A percentile compares a stretch with the other conserved stretches of the same genome.
Conservation (phyloP, 345 rosid genomes). For the Geranium rotundifolium region DNA sequence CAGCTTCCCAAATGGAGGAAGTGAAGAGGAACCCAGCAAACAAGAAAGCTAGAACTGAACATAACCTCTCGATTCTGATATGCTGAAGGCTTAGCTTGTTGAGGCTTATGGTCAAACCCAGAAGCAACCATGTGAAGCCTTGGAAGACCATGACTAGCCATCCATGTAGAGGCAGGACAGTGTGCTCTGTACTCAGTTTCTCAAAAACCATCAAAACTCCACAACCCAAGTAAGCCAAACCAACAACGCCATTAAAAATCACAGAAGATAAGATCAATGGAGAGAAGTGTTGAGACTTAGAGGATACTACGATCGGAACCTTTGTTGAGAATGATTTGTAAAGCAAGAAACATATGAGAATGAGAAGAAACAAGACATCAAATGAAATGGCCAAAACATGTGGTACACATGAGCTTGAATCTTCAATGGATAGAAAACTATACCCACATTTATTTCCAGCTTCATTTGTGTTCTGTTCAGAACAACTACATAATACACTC, state of each 20-base stretch:
- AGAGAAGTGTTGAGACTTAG: not conserved
- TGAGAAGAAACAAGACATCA: no score
- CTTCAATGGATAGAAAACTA: no score
- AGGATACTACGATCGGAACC: no score
- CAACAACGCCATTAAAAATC: conserved; percentile 18
- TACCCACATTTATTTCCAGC: no score
- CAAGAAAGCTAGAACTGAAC: conserved; percentile 14
- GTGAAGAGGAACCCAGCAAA: conserved; percentile 21
- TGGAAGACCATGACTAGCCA: conserved; percentile 23
- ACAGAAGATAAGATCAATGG: conserved; percentile 12
- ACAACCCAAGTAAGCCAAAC: conserved; percentile 20
- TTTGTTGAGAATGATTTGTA: no score
- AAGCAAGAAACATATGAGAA: no score
- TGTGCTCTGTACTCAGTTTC: conserved; percentile 8
- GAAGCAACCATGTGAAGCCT: conserved; percentile 29
- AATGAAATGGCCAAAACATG: no score
- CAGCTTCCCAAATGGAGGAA: conserved; percentile 16
- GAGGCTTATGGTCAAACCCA: conserved; percentile 13
- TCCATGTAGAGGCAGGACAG: conserved; percentile 17
- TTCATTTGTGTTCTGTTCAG: no score
- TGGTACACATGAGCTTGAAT: no score
- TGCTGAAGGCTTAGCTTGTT: conserved; percentile 9
- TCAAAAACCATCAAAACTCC: conserved; percentile 21
- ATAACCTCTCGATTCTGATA: conserved; percentile 8
- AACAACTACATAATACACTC: no score